Conservation (phyloP, 768 basidiomycete genomes). For the Phylloporus sp. region DNA sequence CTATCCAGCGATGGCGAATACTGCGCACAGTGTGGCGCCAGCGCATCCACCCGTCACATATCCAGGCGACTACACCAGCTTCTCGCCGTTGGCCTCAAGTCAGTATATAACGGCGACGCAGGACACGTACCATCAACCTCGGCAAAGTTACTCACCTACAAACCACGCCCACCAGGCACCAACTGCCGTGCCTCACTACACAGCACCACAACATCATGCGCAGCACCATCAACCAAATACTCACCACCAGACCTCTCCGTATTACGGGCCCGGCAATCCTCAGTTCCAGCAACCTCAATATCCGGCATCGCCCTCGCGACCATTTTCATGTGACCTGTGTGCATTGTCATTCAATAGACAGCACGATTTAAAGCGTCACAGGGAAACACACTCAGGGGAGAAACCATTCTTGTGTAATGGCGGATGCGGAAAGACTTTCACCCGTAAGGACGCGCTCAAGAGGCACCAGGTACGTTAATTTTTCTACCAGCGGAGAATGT, state of each 20-base stretch:
- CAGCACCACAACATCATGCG: slow-evolving; percentile 29
- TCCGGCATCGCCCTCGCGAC: slow-evolving; percentile 54
- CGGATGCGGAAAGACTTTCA: slow-evolving; percentile 83
- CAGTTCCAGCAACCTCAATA: slow-evolving; percentile 38
- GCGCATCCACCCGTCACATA: slow-evolving; percentile 22
- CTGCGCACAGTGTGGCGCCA: slow-evolving; percentile 19
- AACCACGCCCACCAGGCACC: slow-evolving; percentile 30
- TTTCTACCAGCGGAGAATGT: slow-evolving; percentile 3
- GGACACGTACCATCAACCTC: slow-evolving; percentile 21
- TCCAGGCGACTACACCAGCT: slow-evolving; percentile 19
- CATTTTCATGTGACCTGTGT: slow-evolving; percentile 68
- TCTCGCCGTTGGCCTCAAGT: slow-evolving; percentile 10
- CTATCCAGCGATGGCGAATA: slow-evolving; percentile 16
- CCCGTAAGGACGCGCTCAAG: slow-evolving; percentile 81
- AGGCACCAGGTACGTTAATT: slow-evolving; percentile 63
- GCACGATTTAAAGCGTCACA: slow-evolving; percentile 80
- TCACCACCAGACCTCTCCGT: slow-evolving; percentile 28
- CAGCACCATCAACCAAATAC: slow-evolving; percentile 16
- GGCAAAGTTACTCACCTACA: slow-evolving; percentile 24
- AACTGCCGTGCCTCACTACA: slow-evolving; percentile 31
- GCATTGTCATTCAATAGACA: slow-evolving; percentile 80
- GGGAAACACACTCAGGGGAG: slow-evolving; percentile 81
- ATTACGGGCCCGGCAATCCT: slow-evolving; percentile 32
- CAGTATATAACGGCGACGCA: slow-evolving; percentile 20
- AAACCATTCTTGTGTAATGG: slow-evolving; percentile 82